These are phyloP conservation scores for Apiotrichum gamsii DNA, from an alignment of 1,284 basidiomycete genomes.

Conservation along the genomic window DNA sequence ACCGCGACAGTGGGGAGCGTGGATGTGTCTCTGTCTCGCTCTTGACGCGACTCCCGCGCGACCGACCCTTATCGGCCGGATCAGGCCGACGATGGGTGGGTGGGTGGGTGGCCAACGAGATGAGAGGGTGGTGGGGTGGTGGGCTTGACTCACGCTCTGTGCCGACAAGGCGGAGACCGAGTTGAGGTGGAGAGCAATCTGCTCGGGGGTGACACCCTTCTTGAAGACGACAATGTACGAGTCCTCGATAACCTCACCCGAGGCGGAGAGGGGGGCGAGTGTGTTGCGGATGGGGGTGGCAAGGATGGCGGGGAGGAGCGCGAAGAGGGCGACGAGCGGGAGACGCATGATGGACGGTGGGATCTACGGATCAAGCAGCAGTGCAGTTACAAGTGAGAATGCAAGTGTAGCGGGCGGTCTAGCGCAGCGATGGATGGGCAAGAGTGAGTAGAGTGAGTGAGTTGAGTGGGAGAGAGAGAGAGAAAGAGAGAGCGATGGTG, in stretches of 20 bases:
- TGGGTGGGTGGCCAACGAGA: no score
- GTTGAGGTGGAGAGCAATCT: conserved; percentile 63
- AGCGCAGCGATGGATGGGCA: conserved; percentile 1
- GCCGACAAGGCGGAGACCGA: conserved; percentile 36
- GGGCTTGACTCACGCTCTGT: conserved; percentile 30
- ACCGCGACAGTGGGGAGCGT: no score
- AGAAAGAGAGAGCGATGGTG: background rate
- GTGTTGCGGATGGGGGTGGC: conserved; percentile 34
- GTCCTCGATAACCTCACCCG: conserved; percentile 59
- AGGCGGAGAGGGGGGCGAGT: conserved; percentile 43
- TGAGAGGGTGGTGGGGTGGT: background rate
- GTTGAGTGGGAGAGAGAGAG: no score
- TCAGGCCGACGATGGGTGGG: no score
- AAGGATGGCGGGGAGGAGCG: conserved; percentile 35
- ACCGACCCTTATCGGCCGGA: background rate
- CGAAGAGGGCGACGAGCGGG: conserved; percentile 26
- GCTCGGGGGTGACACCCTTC: conserved; percentile 55
- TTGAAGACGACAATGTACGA: conserved; percentile 87
- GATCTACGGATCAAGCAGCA: background rate
- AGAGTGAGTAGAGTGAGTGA: background rate
- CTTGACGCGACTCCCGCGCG: background rate
- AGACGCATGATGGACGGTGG: conserved; percentile 33
- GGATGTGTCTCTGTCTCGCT: no score
- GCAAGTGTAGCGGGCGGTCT: background rate
- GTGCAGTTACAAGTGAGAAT: conserved; percentile 1